These are phyloP conservation scores for Clarireedia hainanense DNA, from an alignment of 2,329 filamentous ascomycete genomes.

Conservation along the genomic window DNA sequence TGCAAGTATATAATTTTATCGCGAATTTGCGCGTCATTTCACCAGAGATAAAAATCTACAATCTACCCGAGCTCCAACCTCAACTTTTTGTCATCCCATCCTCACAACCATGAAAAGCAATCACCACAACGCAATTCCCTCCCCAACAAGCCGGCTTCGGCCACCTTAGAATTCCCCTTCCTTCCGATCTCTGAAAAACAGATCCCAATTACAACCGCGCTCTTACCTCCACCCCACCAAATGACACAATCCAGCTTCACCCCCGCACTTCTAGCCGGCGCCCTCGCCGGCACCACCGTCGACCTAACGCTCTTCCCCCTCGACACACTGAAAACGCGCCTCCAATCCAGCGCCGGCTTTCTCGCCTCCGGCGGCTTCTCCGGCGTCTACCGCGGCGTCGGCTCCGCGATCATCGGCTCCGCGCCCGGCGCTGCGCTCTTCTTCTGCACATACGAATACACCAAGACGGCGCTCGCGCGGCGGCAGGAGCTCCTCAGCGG, in stretches of 20 bases:
- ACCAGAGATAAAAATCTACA: neutral
- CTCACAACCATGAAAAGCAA: neutral
- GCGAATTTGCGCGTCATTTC: neutral
- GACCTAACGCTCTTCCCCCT: conserved; percentile 96
- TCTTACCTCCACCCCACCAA: conserved; percentile 11
- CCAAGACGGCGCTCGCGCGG: conserved; percentile 42
- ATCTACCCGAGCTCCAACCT: conserved; percentile 7
- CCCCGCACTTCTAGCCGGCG: conserved; percentile 68
- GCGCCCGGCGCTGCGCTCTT: conserved; percentile 93
- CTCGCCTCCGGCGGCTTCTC: conserved; percentile 78
- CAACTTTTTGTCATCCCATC: conserved; percentile 6
- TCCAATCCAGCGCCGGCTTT: conserved; percentile 76
- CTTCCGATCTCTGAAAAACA: neutral
- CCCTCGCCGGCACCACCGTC: conserved; percentile 87
- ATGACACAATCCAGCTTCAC: conserved; percentile 41
- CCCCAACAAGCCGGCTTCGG: conserved; percentile 1
- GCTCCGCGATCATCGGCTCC: conserved; percentile 80
- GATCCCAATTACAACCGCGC: neutral
- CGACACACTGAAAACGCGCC: conserved; percentile 96
- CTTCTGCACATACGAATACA: conserved; percentile 87
- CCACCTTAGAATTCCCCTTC: neutral
- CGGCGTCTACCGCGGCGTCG: conserved; percentile 89
- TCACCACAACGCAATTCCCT: neutral
- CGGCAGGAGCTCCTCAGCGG: neutral
- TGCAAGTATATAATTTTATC: neutral